Conservation (phyloP, 2,329 filamentous ascomycete species). For the Cladosporium colombiae region DNA sequence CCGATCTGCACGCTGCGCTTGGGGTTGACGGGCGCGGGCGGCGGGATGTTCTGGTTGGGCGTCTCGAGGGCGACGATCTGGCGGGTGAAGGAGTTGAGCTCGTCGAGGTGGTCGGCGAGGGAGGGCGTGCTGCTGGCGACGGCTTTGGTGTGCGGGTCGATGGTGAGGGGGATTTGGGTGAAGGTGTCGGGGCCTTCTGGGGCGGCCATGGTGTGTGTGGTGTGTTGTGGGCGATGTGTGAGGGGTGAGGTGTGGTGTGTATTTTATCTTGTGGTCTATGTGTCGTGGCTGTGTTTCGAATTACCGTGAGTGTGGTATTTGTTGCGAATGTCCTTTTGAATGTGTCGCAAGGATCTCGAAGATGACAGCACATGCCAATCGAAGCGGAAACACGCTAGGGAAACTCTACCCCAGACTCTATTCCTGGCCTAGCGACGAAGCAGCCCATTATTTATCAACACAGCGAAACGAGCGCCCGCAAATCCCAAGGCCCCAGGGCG, state of each 20-base stretch:
- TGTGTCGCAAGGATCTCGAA: neutral
- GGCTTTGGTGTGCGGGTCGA: constrained; percentile 81
- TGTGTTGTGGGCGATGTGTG: too few relatives aligned
- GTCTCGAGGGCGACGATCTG: constrained; percentile 64
- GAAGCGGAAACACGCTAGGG: neutral
- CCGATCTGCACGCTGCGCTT: constrained; percentile 84
- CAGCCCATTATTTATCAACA: constrained; percentile 2
- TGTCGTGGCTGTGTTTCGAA: neutral
- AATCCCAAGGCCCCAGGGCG: neutral
- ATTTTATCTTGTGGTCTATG: too few relatives aligned
- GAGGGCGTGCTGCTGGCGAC: constrained; percentile 54
- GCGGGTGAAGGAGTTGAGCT: constrained; percentile 79
- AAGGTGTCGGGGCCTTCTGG: constrained; percentile 61
- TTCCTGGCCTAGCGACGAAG: neutral
- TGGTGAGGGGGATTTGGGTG: constrained; percentile 75
- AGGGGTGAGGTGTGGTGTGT: constrained; percentile 5
- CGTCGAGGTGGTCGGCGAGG: constrained; percentile 55
- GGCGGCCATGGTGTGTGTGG: constrained; percentile 18
- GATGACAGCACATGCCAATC: constrained; percentile 15
- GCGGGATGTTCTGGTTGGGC: constrained; percentile 64
- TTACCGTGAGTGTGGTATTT: neutral
- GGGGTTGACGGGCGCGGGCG: constrained; percentile 87
- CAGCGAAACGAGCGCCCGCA: neutral
- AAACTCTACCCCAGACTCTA: constrained; percentile 11
- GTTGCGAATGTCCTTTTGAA: neutral